Evolutionary conservation across 331 rosid species (phyloP).

Genomic region (Malus hybrid): DNA sequence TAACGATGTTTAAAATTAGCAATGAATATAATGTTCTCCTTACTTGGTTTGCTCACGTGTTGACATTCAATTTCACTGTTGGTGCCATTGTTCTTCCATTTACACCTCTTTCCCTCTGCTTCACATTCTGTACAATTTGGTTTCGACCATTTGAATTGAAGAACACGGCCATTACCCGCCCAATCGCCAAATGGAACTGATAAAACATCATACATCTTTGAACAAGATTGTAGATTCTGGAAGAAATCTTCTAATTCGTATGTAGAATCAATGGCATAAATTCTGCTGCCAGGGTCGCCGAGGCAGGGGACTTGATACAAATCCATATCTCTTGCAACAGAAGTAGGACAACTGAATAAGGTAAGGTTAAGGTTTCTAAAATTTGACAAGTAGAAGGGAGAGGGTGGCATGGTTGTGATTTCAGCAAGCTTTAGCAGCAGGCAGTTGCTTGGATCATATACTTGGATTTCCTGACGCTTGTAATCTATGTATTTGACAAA

Average conservation of each 20-base stretch:
- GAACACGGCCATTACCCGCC: too few relatives aligned
- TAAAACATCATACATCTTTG: background rate
- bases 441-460: background rate
- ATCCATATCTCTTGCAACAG: too few relatives aligned
- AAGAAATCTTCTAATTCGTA: background rate
- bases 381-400: background rate
- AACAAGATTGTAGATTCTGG: background rate
- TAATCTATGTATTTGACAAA: background rate
- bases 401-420: background rate
- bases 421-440: background rate
- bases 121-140: too few relatives aligned
- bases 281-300: background rate
- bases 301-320: background rate
- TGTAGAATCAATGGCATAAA: background rate
- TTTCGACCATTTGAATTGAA: too few relatives aligned
- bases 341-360: slow-evolving; percentile 3
- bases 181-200: background rate
- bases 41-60: background rate
- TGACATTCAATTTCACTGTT: background rate
- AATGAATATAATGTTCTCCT: background rate
- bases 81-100: background rate
- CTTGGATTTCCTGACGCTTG: background rate
- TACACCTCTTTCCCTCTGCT: background rate
- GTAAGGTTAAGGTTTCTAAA: background rate
- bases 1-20: too few relatives aligned